These are phyloP conservation scores for Myriosclerotinia scirpicola DNA, from an alignment of 2,329 filamentous ascomycete species.

Conservation along the genomic window DNA sequence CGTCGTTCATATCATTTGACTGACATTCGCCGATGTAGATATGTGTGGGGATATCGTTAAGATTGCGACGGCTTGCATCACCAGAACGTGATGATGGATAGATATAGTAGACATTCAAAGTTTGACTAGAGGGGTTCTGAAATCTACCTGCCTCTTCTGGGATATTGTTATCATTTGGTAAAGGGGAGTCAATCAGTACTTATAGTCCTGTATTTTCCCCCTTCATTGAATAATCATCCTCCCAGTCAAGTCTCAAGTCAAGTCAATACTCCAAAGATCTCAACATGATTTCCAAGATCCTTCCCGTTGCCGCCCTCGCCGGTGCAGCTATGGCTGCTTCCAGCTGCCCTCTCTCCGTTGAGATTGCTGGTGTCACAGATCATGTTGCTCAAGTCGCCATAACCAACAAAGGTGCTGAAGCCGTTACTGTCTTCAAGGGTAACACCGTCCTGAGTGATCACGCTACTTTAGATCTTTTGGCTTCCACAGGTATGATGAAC, in stretches of 20 bases:
- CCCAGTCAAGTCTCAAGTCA: conserved; percentile 8
- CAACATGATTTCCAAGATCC: conserved; percentile 33
- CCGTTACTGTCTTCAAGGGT: conserved; percentile 34
- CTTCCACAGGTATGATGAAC: conserved; percentile 27
- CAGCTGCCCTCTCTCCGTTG: conserved; percentile 33
- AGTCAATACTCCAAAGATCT: background rate
- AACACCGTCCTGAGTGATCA: conserved; percentile 34
- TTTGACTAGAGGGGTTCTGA: background rate
- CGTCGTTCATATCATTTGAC: background rate
- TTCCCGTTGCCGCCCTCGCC: conserved; percentile 31
- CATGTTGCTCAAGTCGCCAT: conserved; percentile 32
- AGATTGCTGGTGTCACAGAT: conserved; percentile 27
- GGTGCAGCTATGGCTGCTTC: conserved; percentile 30
- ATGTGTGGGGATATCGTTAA: background rate
- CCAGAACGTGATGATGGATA: background rate
- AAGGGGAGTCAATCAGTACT: background rate
- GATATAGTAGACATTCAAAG: background rate
- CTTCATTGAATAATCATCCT: background rate
- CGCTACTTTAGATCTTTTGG: conserved; percentile 31
- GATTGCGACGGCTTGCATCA: background rate
- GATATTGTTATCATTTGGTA: background rate
- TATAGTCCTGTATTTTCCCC: background rate
- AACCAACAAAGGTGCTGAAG: conserved; percentile 32
- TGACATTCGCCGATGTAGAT: background rate
- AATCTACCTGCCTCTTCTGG: conserved; percentile 12